Evolutionary conservation across 106 monocot genomes (phyloP).

Genomic region (Gastrodia elata): DNA sequence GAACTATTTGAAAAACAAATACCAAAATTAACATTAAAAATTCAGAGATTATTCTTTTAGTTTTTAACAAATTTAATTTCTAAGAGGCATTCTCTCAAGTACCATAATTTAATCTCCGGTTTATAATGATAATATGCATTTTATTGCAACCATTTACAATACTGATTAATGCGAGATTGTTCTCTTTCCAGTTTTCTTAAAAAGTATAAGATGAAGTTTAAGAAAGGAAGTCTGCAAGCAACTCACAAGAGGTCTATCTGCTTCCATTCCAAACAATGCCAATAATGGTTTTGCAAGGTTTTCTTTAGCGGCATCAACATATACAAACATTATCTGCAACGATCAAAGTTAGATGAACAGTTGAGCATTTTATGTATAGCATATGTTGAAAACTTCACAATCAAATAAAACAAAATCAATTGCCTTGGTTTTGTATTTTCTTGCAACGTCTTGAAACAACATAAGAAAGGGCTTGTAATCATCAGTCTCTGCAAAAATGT

Average conservation of each 20-base stretch:
- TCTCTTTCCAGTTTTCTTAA: no score
- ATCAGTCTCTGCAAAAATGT: conserved; percentile 59
- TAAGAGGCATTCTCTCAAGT: no score
- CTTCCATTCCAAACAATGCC: conserved; percentile 73
- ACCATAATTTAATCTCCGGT: no score
- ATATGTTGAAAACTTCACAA: background rate
- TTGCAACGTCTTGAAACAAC: conserved; percentile 54
- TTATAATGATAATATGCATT: no score
- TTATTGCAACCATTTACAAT: no score
- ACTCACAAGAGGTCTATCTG: conserved; percentile 63
- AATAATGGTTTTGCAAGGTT: conserved; percentile 94
- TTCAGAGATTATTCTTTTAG: no score
- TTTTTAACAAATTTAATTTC: no score
- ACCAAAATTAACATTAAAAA: no score
- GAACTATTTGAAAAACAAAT: no score
- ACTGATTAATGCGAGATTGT: no score
- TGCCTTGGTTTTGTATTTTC: conserved; percentile 76
- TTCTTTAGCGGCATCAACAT: conserved; percentile 78
- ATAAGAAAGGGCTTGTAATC: conserved; percentile 36
- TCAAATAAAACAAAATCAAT: background rate
- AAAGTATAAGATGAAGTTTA: no score
- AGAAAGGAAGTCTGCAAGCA: background rate
- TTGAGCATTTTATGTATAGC: background rate
- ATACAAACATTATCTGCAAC: conserved; percentile 78
- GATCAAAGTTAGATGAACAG: background rate